phyloP scores from a whole-genome alignment of 2,329 filamentous ascomycete genomes.

The Pleoardoris graminearum region DNA sequence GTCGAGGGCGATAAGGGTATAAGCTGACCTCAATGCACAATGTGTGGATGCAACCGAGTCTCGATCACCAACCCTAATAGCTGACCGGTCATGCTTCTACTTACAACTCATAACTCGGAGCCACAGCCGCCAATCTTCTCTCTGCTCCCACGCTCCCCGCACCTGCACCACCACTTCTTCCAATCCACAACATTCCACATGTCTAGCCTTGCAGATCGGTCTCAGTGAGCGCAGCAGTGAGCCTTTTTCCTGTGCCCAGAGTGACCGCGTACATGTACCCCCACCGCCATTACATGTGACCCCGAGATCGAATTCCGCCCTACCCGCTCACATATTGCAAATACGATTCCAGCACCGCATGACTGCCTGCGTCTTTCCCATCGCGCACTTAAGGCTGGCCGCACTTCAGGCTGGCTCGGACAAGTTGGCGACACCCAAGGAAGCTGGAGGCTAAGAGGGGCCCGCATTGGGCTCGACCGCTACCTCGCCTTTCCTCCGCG shows the following conservation, averaged over 20 bases:
- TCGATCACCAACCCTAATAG: not conserved
- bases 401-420: not conserved
- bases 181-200: slow-evolving; percentile 1
- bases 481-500: not conserved
- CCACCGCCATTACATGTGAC: not conserved
- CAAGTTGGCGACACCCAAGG: not conserved
- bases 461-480: slow-evolving; percentile 25
- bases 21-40: not conserved
- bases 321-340: slow-evolving; percentile 5
- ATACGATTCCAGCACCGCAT: not conserved
- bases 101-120: not conserved
- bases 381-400: not conserved
- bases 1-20: too few species aligned
- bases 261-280: not conserved
- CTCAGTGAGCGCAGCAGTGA: not conserved
- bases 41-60: not conserved
- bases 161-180: not conserved
- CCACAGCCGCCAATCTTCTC: not conserved
- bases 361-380: not conserved
- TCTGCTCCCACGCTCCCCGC: slow-evolving; percentile 1
- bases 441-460: slow-evolving; percentile 19
- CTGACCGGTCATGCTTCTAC: not conserved
- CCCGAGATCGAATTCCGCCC: not conserved
- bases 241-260: not conserved
- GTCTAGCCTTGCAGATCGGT: not conserved